Conservation (phyloP, 805 yeast genomes). For the Saccharomycopsis sp. region DNA sequence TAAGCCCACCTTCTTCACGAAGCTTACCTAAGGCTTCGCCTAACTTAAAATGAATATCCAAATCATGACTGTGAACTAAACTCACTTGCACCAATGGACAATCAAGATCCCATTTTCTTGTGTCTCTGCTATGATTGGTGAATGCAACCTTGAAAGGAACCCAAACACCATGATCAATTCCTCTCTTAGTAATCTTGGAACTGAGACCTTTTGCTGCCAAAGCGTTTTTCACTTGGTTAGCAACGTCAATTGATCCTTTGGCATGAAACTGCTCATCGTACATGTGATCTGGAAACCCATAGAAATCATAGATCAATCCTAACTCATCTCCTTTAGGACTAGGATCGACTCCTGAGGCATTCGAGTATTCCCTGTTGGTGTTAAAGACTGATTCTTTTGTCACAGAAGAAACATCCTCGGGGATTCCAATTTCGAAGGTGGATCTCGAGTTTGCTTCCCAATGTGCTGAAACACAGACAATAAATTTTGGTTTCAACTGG, state of each 20-base stretch:
- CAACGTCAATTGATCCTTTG: constrained; percentile 35
- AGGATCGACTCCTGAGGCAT: not conserved
- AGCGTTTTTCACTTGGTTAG: constrained; percentile 37
- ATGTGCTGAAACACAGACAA: constrained; percentile 69
- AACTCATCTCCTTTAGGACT: constrained; percentile 35
- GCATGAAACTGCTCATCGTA: constrained; percentile 59
- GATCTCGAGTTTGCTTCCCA: constrained; percentile 47
- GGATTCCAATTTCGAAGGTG: constrained; percentile 43
- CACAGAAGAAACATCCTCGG: constrained; percentile 24
- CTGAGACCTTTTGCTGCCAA: constrained; percentile 39
- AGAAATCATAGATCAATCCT: constrained; percentile 64
- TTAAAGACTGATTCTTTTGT: constrained; percentile 13
- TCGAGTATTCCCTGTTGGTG: constrained; percentile 9
- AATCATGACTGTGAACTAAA: constrained; percentile 34
- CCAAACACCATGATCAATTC: constrained; percentile 82
- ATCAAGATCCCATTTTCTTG: constrained; percentile 36
- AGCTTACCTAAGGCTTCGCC: constrained; percentile 50
- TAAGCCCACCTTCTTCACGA: constrained; percentile 44
- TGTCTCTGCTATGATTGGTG: constrained; percentile 31
- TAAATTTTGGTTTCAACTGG: constrained; percentile 53
- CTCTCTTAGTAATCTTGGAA: constrained; percentile 45
- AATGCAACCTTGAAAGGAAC: constrained; percentile 73
- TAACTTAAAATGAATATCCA: constrained; percentile 41
- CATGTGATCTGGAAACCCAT: constrained; percentile 61
- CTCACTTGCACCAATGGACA: constrained; percentile 48